Evolutionary conservation across 2,329 filamentous ascomycete species (phyloP), one percentile per base, ranked within the genome.

Genomic region (Penicillium sp.): DNA sequence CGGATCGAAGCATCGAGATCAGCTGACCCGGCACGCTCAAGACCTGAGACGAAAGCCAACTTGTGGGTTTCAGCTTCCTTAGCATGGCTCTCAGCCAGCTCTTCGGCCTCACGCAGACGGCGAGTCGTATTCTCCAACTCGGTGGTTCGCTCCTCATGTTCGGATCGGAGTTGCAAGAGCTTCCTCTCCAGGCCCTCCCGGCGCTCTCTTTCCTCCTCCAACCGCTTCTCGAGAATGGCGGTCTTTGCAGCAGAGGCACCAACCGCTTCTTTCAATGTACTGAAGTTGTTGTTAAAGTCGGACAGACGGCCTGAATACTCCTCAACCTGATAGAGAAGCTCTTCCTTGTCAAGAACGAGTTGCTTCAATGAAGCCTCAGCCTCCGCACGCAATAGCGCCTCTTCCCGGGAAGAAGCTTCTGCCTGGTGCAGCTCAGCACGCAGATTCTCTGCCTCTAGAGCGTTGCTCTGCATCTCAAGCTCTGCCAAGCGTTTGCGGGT

Each of bases 31-130:
- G 93, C 84, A 73, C 89, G 92, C 65, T 92, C 90, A 11, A 99
- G 82, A 4, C 95, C 93, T 49, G 87, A 83, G 46, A 98, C 78
- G 33, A 99, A 87, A 23, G 90, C 93, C 65, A 90, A 82, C 25
- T 91, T 90, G 70, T 98, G 93, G 16, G 90, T 89, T 55, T 88
- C 85, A 6, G 95, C 93, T 77, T 99, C 96, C 64, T 88, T 86
- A 5, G 93, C 91, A 73, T 96, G 88, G 65, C 89, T 92, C 68
- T 96, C 90, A 1, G 91, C 90, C 45, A 98, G 78, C 69, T 96
- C 92, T 75, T 99, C 92, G 0, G 91, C 87, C 73, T 97, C 93
- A 42, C 85, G 87, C 49, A 99, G 78, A 50, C 90, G 88, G 65
- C 92, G 87, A 1, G 85, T 88, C 0, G 87, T 83, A 21, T 83